Evolutionary conservation across 495 filamentous ascomycete species (phyloP).

Genomic region (Usnea hakonensis): DNA sequence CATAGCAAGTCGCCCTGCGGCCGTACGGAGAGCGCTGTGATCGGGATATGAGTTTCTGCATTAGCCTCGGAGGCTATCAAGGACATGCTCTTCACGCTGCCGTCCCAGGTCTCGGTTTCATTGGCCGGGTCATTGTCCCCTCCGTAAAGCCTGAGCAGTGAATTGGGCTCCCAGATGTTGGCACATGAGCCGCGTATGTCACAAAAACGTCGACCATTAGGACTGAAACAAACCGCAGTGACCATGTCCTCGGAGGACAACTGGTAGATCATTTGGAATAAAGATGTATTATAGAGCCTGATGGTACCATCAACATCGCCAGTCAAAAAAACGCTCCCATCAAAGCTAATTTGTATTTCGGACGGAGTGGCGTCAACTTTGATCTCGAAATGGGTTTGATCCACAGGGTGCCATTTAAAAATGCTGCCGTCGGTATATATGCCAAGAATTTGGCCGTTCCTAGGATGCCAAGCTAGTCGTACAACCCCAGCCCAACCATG

Average conservation of each 20-base stretch:
- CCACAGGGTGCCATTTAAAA: not conserved
- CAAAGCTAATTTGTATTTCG: not conserved
- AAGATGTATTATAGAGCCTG: not conserved
- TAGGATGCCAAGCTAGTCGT: not conserved
- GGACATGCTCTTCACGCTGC: not conserved
- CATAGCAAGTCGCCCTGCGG: not conserved
- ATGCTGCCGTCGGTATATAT: conserved; percentile 7
- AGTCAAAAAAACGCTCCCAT: not conserved
- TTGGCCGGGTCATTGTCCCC: conserved; percentile 8
- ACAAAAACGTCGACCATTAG: conserved; percentile 11
- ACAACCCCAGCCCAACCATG: not conserved
- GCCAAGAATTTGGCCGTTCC: not conserved
- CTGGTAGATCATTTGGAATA: conserved; percentile 2
- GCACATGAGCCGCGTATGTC: conserved; percentile 9
- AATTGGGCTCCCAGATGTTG: conserved; percentile 21
- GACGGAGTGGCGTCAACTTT: not conserved
- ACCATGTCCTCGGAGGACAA: not conserved
- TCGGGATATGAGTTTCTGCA: not conserved
- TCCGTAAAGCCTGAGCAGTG: conserved; percentile 13
- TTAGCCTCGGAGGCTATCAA: conserved; percentile 11
- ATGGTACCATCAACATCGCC: conserved; percentile 2
- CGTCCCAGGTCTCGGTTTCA: conserved; percentile 12
- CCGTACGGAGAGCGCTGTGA: conserved; percentile 10
- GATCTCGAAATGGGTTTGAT: not conserved
- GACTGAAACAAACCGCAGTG: conserved; percentile 1